Percentiles rank a stretch among this genome's conserved stretches.
These are phyloP conservation scores for Barnettozyma californica DNA, from an alignment of 805 yeast genomes.

Conservation along the genomic window DNA sequence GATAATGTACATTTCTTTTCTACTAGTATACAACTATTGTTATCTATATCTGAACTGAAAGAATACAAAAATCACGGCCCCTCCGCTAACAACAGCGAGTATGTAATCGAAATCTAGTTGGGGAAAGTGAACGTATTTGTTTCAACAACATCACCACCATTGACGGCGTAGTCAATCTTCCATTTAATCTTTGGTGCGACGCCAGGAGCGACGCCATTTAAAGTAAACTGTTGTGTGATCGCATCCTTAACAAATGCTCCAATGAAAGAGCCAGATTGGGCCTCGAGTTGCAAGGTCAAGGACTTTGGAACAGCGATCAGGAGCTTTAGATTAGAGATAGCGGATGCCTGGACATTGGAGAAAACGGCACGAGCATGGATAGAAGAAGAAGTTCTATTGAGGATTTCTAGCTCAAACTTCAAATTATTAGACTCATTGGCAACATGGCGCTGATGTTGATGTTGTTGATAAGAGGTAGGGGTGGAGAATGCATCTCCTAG, in stretches of 20 bases:
- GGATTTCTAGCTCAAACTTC: slow-evolving; percentile 42
- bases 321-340: slow-evolving; percentile 49
- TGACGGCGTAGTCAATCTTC: slow-evolving; percentile 55
- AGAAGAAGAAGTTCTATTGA: slow-evolving; percentile 31
- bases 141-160: slow-evolving; percentile 46
- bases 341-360: slow-evolving; percentile 42
- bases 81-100: neutral
- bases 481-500: slow-evolving; percentile 18
- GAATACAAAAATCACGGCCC: neutral
- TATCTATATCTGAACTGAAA: neutral
- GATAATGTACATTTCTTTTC: neutral
- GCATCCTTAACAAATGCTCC: slow-evolving; percentile 43
- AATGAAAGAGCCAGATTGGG: slow-evolving; percentile 55
- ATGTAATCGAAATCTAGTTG: neutral
- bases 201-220: slow-evolving; percentile 32
- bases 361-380: slow-evolving; percentile 43
- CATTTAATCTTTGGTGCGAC: slow-evolving; percentile 64
- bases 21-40: neutral
- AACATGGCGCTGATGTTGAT: slow-evolving; percentile 19
- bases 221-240: slow-evolving; percentile 45
- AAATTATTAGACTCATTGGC: slow-evolving; percentile 43
- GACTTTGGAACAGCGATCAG: slow-evolving; percentile 68
- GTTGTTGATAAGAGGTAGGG: slow-evolving; percentile 11
- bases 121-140: slow-evolving; percentile 48
- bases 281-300: slow-evolving; percentile 50